Percentiles rank a stretch among this genome's conserved stretches.
These are phyloP conservation scores for Vanrija humicola DNA, from an alignment of 1,284 basidiomycete species.

Conservation along the genomic window DNA sequence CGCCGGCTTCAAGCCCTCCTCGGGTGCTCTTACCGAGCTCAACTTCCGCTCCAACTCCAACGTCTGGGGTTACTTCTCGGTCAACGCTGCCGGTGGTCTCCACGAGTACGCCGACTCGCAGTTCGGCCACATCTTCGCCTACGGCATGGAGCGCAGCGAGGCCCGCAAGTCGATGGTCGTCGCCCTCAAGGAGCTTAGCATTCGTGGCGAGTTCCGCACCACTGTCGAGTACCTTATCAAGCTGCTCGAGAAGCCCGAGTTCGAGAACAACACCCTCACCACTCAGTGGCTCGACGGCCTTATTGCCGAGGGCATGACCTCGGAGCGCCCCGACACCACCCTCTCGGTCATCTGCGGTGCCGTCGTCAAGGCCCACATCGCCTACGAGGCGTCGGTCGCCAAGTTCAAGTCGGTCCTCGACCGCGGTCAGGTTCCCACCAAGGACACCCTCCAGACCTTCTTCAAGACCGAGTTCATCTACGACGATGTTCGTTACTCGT, in stretches of 20 bases:
- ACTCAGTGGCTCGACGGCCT: slow-evolving; percentile 98
- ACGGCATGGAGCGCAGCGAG: slow-evolving; percentile 92
- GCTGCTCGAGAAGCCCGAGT: slow-evolving; percentile 91
- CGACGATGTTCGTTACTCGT: slow-evolving; percentile 91
- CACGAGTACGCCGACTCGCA: slow-evolving; percentile 99
- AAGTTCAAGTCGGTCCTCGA: slow-evolving; percentile 96
- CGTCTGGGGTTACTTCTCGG: slow-evolving; percentile 99
- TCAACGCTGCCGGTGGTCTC: slow-evolving; percentile 88
- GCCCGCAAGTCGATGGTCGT: slow-evolving; percentile 99
- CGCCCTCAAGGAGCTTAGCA: slow-evolving; percentile 95
- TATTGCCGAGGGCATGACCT: slow-evolving; percentile 89
- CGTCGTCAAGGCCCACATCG: slow-evolving; percentile 91
- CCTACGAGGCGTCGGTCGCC: slow-evolving; percentile 80
- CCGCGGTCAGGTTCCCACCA: slow-evolving; percentile 91
- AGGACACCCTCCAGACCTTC: slow-evolving; percentile 92
- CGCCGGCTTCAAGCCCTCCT: slow-evolving; percentile 99
- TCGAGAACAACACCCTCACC: slow-evolving; percentile 95
- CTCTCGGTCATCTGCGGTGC: slow-evolving; percentile 95
- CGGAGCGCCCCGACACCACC: slow-evolving; percentile 87
- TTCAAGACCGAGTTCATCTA: slow-evolving; percentile 98
- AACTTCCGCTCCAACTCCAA: slow-evolving; percentile 99
- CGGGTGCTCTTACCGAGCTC: slow-evolving; percentile 92
- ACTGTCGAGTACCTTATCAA: slow-evolving; percentile 99
- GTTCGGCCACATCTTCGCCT: slow-evolving; percentile 99
- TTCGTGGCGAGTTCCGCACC: slow-evolving; percentile 97